Evolutionary conservation across 2,329 filamentous ascomycete species (phyloP), one percentile per base, ranked within the genome.

Genomic region (Fusarium denticulatum): DNA sequence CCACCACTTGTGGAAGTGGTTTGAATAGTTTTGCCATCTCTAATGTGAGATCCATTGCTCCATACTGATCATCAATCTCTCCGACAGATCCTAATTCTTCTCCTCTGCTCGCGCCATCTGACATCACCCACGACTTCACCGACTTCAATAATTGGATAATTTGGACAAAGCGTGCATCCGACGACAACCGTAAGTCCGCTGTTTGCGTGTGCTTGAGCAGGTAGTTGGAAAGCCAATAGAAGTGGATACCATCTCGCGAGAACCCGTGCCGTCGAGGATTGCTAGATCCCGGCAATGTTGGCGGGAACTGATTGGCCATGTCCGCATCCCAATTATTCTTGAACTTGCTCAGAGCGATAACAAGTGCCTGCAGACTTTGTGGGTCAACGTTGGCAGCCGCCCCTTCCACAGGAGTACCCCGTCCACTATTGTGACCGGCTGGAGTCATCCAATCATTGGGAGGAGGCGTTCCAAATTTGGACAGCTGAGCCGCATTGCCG

Each of bases 11-110:
- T 70, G 85, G 82, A 76, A 88, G 79, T 86, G 91, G 91, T 77
- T 87, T 89, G 80, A 94, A 94, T 57, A 94, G 85, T 76, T 90
- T 86, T 78, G 90, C 89, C 91, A 94, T 93, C 81, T 94, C 89
- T 69, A 94, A 85, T 13, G 90, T 92, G 74, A 92, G 85, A 79
- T 92, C 88, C 72, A 85, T 85, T 45, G 89, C 83, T 12, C 90
- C 91, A 78, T 91, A 94, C 65, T 88, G 86, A 71, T 91, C 88
- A 78, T 93, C 90, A 71, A 94, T 92, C 62, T 91, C 88, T 72
- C 88, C 90, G 34, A 94, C 87, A 37, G 90, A 92, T 72, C 92
- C 92, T 64, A 92, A 83, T 74, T 92, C 90, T 76, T 93, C 89
- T 30, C 91, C 92, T 73, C 90, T 87, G 52, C 88, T 86, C 43